phyloP scores from a whole-genome alignment of 1,284 basidiomycete genomes.

The Tetrapyrgos nigripes region DNA sequence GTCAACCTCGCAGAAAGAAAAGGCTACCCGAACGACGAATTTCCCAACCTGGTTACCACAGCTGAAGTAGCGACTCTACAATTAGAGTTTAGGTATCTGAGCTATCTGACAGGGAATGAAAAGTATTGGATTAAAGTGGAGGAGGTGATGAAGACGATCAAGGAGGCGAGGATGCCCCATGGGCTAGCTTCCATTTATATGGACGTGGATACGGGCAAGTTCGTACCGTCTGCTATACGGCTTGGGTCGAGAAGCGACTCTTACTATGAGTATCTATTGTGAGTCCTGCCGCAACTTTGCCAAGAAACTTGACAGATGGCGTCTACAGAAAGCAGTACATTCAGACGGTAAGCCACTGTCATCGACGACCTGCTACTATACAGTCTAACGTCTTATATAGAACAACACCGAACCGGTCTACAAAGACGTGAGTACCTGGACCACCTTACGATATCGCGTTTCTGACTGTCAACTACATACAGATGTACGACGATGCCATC shows the following conservation, averaged over 20 bases:
- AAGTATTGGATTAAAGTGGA: slow-evolving; percentile 74
- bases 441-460: background rate
- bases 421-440: slow-evolving; percentile 53
- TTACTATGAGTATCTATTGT: slow-evolving; percentile 90
- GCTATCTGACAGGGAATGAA: slow-evolving; percentile 64
- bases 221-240: slow-evolving; percentile 79
- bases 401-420: slow-evolving; percentile 69
- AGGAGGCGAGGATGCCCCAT: slow-evolving; percentile 59
- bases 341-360: slow-evolving; percentile 55
- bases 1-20: slow-evolving; percentile 23
- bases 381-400: background rate
- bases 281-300: slow-evolving; percentile 29
- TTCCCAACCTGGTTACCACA: slow-evolving; percentile 62
- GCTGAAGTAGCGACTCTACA: slow-evolving; percentile 72
- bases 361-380: background rate
- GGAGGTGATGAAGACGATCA: slow-evolving; percentile 63
- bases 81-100: slow-evolving; percentile 76
- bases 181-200: slow-evolving; percentile 84
- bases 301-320: slow-evolving; percentile 1
- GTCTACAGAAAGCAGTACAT: slow-evolving; percentile 70
- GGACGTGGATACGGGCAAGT: slow-evolving; percentile 68
- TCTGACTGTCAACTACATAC: background rate
- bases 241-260: slow-evolving; percentile 90
- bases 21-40: slow-evolving; percentile 60
- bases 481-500: slow-evolving; percentile 87